Conservation (phyloP, 768 basidiomycete species). For the Mycena maculata region DNA sequence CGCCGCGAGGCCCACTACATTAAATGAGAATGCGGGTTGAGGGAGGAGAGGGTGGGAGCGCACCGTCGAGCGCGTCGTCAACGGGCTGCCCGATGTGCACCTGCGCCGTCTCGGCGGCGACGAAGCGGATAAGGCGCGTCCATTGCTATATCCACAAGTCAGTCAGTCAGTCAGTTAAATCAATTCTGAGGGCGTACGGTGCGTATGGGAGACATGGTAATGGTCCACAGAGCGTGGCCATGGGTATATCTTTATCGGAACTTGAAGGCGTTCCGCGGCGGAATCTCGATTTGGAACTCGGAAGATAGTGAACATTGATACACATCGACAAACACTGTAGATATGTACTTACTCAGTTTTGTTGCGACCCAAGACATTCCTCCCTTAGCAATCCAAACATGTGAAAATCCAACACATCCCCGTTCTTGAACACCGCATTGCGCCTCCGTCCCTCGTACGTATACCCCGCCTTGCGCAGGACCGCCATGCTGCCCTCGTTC, state of each 20-base stretch:
- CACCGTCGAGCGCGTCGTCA: slow-evolving; percentile 74
- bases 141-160: background rate
- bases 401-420: slow-evolving; percentile 6
- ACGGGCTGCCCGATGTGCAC: slow-evolving; percentile 85
- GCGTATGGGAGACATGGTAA: slow-evolving; percentile 37
- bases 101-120: slow-evolving; percentile 67
- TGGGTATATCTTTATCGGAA: too few species aligned
- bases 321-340: too few species aligned
- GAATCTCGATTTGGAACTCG: too few species aligned
- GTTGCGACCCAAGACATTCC: slow-evolving; percentile 7
- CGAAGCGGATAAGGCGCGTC: background rate
- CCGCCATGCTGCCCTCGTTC: slow-evolving; percentile 12
- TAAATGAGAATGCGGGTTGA: background rate
- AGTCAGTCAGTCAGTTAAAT: background rate
- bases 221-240: slow-evolving; percentile 1
- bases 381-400: slow-evolving; percentile 14
- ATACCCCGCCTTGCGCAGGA: slow-evolving; percentile 12
- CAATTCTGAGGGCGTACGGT: slow-evolving; percentile 24
- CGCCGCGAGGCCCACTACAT: slow-evolving; percentile 69
- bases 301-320: too few species aligned
- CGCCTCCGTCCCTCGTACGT: slow-evolving; percentile 12
- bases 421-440: slow-evolving; percentile 18
- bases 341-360: too few species aligned
- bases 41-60: slow-evolving; percentile 15
- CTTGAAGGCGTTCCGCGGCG: too few species aligned